Evolutionary conservation across 108 stramenopile genomes (phyloP).

Genomic region (Tribonema minus): DNA sequence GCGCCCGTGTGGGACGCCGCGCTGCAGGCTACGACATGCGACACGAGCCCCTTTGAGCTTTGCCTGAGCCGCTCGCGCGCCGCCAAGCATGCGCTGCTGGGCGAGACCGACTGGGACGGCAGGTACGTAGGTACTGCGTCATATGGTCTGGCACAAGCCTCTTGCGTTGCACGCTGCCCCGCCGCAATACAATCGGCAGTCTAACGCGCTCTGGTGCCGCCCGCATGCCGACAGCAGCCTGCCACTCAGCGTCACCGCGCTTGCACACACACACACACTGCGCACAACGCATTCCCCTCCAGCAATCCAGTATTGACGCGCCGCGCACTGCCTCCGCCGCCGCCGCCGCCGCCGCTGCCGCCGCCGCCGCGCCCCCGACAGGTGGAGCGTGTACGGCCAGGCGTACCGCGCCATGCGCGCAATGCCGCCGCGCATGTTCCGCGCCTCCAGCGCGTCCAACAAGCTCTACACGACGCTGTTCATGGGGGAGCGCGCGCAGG

Average conservation of each 20-base stretch:
- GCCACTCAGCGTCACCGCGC: neutral
- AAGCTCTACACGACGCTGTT: constrained; percentile 56
- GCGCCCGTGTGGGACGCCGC: constrained; percentile 31
- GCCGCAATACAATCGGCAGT: neutral
- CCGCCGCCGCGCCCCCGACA: neutral
- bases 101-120: constrained; percentile 38
- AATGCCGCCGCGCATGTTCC: constrained; percentile 48
- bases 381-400: constrained; percentile 54
- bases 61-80: constrained; percentile 41
- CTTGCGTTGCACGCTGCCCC: too few relatives aligned
- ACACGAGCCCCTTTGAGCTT: constrained; percentile 38
- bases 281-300: neutral
- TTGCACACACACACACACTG: neutral
- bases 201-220: neutral
- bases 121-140: constrained; percentile 2
- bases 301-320: neutral
- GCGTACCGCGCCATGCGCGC: constrained; percentile 52
- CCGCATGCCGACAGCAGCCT: neutral
- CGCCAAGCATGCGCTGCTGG: constrained; percentile 12
- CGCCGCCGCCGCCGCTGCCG: neutral
- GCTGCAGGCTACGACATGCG: constrained; percentile 2
- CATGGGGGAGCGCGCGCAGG: constrained; percentile 50
- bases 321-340: neutral
- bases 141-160: neutral
- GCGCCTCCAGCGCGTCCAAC: constrained; percentile 19